Base-by-base conservation (phyloP, 768 basidiomycete species). In the Tulasnella sp. region DNA sequence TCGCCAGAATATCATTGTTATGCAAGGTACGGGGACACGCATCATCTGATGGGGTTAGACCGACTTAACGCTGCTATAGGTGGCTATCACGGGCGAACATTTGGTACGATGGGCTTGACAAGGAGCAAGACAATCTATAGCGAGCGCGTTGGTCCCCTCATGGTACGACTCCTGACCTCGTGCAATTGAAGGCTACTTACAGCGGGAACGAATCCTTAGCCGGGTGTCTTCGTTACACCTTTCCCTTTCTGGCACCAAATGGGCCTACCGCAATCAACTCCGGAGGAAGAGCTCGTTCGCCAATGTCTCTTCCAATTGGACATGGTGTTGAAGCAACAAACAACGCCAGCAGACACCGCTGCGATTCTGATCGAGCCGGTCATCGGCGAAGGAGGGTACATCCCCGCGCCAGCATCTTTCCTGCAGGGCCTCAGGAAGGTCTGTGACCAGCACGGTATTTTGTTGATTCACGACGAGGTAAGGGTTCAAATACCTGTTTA, bases 211-310 rank as follows among this genome's bases (percentile, higher is more conserved):
- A 73, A 77, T 9, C 75, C 78, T 26, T 81, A 95, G 94, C 93
- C 95, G 2, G 94, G 94, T 5, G 93, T 92, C 10, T 94, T 91
- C 84, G 86, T 89, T 0, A 88, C 90, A 13, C 90, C 95, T 0
- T 99, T 90, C 87, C 97, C 97, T 0, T 98, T 91, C 87, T 98
- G 95, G 94, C 96, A 97, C 83, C 93, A 95, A 80, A 85, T 90
- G 78, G 90, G 90, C 72, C 82, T 91, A 3, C 84, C 89, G 2
- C 86, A 86, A 2, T 84, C 85, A 51, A 91, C 92, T 0, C 85
- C 90, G 11, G 85, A 88, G 74, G 85, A 87, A 20, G 87, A 88
- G 57, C 87, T 95, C 20, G 87, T 91, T 73, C 82, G 88, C 39
- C 84, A 89, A 61, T 90, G 91, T 26, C 87, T 95, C 20, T 91